These are phyloP conservation scores for Kurtzmaniella quercitrusa DNA, from an alignment of 1,139 yeast species.

Conservation along the genomic window DNA sequence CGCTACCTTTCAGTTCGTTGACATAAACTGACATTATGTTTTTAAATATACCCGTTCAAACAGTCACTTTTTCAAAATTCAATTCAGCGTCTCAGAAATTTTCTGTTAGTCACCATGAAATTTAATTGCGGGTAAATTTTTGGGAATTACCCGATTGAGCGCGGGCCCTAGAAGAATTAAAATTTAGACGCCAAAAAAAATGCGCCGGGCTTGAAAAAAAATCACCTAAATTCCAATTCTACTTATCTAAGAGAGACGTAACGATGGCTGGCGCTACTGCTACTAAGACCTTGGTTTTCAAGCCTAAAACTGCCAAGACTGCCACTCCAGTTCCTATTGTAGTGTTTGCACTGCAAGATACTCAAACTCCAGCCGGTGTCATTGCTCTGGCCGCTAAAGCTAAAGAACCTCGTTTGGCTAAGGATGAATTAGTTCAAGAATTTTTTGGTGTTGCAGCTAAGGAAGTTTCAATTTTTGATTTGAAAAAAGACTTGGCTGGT, in stretches of 20 bases:
- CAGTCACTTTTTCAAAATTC: neutral
- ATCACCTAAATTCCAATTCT: neutral
- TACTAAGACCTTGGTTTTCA: conserved; percentile 78
- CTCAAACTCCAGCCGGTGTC: conserved; percentile 63
- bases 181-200: neutral
- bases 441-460: conserved; percentile 63
- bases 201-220: neutral
- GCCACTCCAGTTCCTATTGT: conserved; percentile 80
- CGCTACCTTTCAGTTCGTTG: conserved; percentile 69
- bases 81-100: neutral
- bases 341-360: conserved; percentile 69
- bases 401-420: conserved; percentile 87
- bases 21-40: conserved; percentile 49
- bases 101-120: neutral
- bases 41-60: no score
- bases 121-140: neutral
- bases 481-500: conserved; percentile 51
- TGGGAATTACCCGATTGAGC: neutral
- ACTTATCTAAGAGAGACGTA: neutral
- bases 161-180: neutral
- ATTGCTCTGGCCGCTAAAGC: conserved; percentile 67
- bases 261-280: conserved; percentile 26
- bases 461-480: conserved; percentile 62
- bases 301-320: conserved; percentile 85
- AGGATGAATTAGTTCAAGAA: conserved; percentile 69